Percentiles rank a stretch among this genome's conserved stretches.
These are phyloP conservation scores for Starmerella gropengiesseri DNA, from an alignment of 805 yeast species.

Conservation along the genomic window DNA sequence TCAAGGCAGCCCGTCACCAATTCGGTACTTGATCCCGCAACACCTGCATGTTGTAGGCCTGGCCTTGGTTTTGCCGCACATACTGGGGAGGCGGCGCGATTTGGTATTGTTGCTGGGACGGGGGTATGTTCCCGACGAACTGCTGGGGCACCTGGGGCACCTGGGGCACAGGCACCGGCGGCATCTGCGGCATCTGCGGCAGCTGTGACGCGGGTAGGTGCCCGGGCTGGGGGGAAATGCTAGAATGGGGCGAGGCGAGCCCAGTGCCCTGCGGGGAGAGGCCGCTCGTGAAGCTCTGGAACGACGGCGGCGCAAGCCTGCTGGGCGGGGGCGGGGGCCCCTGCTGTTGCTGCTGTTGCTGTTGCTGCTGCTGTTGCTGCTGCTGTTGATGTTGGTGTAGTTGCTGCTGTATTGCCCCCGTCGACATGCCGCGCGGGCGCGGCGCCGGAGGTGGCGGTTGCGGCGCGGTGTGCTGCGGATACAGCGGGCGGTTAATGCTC, in stretches of 20 bases:
- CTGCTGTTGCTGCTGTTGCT: too few species aligned
- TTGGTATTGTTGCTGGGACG: slow-evolving; percentile 7
- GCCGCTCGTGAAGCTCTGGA: slow-evolving; percentile 2
- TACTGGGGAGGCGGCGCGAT: slow-evolving; percentile 14
- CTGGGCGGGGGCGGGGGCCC: slow-evolving; percentile 12
- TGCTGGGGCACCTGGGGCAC: slow-evolving; percentile 4
- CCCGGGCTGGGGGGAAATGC: not conserved
- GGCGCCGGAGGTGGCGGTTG: too few species aligned
- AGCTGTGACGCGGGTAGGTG: not conserved
- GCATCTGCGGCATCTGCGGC: not conserved
- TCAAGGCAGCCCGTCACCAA: too few species aligned
- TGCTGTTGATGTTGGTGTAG: too few species aligned
- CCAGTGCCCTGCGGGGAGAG: slow-evolving; percentile 11
- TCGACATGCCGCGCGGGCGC: too few species aligned
- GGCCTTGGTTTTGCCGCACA: slow-evolving; percentile 5
- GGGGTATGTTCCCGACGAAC: not conserved
- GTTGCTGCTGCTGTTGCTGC: too few species aligned
- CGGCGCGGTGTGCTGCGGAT: too few species aligned
- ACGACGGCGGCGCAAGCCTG: slow-evolving; percentile 1
- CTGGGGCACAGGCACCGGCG: not conserved
- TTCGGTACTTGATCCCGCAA: slow-evolving; percentile 19
- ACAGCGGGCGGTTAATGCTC: too few species aligned
- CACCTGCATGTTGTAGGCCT: slow-evolving; percentile 19
- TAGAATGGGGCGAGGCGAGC: not conserved
- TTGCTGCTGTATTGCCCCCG: not conserved